Conservation (phyloP, 805 yeast species). For the Myxozyma nipponensis region DNA sequence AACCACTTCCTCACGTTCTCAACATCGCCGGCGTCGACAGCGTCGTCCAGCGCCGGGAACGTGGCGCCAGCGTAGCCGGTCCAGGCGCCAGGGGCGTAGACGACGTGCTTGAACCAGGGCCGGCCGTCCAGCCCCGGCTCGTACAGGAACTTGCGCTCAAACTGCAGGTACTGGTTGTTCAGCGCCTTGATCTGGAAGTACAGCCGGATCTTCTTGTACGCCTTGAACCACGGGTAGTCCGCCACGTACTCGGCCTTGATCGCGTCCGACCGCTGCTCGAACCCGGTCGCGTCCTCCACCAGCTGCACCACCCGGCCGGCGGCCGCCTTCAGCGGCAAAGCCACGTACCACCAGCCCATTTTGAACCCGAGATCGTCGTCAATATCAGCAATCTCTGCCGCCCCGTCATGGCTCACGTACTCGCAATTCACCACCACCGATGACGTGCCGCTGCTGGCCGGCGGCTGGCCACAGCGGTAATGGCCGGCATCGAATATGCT, state of each 20-base stretch:
- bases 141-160: constrained; percentile 48
- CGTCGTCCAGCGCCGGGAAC: constrained; percentile 54
- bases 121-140: constrained; percentile 49
- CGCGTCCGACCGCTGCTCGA: constrained; percentile 47
- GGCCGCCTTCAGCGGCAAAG: constrained; percentile 25
- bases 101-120: constrained; percentile 55
- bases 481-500: constrained; percentile 11
- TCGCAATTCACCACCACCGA: constrained; percentile 5
- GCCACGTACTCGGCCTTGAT: constrained; percentile 51
- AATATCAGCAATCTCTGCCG: background rate
- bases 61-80: constrained; percentile 60
- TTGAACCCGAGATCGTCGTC: constrained; percentile 16
- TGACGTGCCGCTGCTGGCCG: no score
- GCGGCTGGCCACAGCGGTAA: constrained; percentile 11
- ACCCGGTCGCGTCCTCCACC: constrained; percentile 37
- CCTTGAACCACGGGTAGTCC: constrained; percentile 78
- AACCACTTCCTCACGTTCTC: constrained; percentile 43
- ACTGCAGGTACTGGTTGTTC: constrained; percentile 42
- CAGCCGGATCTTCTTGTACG: constrained; percentile 54
- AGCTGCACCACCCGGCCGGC: constrained; percentile 30
- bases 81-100: constrained; percentile 57
- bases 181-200: constrained; percentile 52
- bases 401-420: background rate
- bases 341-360: constrained; percentile 26
- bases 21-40: constrained; percentile 47